Conservation (phyloP, 768 basidiomycete species). For the Phlebiopsis flavidoalba region DNA sequence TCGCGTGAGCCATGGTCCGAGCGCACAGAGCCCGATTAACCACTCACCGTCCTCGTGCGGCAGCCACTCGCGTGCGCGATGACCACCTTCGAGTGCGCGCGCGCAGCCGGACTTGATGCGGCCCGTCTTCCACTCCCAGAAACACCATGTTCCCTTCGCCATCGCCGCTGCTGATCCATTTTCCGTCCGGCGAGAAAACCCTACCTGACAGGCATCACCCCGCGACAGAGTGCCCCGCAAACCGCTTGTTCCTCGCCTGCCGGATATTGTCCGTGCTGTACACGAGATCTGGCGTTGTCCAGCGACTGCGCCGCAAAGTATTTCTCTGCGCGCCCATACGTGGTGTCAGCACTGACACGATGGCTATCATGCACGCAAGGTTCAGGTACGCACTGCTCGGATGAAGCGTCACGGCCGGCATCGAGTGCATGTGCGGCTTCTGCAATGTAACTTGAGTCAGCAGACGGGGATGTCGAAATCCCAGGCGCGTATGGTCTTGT, state of each 20-base stretch:
- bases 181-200: constrained; percentile 97
- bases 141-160: constrained; percentile 91
- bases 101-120: constrained; percentile 87
- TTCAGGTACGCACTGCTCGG: constrained; percentile 77
- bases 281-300: constrained; percentile 97
- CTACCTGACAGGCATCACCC: constrained; percentile 97
- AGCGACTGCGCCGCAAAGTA: constrained; percentile 97
- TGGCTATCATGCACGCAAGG: constrained; percentile 15
- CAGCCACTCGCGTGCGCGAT: constrained; percentile 97
- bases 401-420: constrained; percentile 96
- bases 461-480: constrained; percentile 98
- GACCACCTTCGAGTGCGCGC: constrained; percentile 90
- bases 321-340: constrained; percentile 52
- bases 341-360: neutral
- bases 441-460: constrained; percentile 99
- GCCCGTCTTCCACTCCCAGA: constrained; percentile 99
- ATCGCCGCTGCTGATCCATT: constrained; percentile 97
- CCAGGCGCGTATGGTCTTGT: constrained; percentile 99
- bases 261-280: constrained; percentile 98
- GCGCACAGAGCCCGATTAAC: constrained; percentile 8
- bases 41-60: constrained; percentile 92
- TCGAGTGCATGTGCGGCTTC: constrained; percentile 99
- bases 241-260: constrained; percentile 97
- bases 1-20: neutral
- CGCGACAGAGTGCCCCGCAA: constrained; percentile 94